Percentiles rank a stretch among this genome's conserved stretches.
Evolutionary conservation across 2,329 filamentous ascomycete genomes (phyloP).

Genomic region (Cryphonectria radicalis): DNA sequence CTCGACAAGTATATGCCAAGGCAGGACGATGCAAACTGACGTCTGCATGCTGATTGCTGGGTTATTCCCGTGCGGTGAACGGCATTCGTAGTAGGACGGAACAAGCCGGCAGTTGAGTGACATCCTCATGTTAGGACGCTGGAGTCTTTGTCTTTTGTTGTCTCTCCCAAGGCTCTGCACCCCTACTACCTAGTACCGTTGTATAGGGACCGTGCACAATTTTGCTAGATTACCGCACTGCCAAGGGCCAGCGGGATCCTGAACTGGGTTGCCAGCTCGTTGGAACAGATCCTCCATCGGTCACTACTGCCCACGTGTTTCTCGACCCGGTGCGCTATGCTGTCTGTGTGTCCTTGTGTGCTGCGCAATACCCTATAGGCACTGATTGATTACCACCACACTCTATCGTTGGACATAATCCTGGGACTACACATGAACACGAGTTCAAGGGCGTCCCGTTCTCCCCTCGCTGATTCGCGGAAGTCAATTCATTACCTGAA

Average conservation of each 20-base stretch:
- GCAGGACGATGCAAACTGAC: conserved; percentile 11
- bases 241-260: conserved; percentile 5
- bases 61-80: conserved; percentile 5
- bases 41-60: conserved; percentile 3
- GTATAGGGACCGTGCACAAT: neutral
- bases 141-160: neutral
- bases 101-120: conserved; percentile 13
- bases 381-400: neutral
- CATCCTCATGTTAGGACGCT: neutral
- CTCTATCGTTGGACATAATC: neutral
- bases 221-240: neutral
- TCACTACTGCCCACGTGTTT: neutral
- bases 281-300: neutral
- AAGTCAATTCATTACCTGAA: neutral
- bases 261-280: conserved; percentile 20
- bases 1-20: conserved; percentile 17
- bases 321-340: neutral
- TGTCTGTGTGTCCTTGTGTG: neutral
- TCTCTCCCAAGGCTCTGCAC: neutral
- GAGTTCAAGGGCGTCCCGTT: neutral
- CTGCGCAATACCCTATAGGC: neutral
- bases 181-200: neutral
- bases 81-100: conserved; percentile 1
- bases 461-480: neutral
- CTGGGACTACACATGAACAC: neutral